These are phyloP conservation scores for Papiliotrema laurentii DNA, from an alignment of 1,284 basidiomycete genomes.

Conservation along the genomic window DNA sequence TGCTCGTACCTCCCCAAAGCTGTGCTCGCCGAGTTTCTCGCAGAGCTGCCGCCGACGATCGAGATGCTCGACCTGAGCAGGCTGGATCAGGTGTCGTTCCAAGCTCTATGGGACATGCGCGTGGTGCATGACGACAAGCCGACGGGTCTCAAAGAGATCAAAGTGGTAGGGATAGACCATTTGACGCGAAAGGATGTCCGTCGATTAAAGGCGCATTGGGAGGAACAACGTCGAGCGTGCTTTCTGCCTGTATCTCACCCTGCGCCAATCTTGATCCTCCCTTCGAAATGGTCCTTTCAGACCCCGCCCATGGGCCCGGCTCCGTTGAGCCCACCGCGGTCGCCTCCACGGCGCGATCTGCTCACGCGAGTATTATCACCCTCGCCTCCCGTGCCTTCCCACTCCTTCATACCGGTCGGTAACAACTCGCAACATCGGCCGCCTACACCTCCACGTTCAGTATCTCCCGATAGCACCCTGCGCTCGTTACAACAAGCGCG, in stretches of 20 bases:
- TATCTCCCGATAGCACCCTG: neutral
- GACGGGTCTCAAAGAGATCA: constrained; percentile 24
- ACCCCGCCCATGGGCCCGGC: neutral
- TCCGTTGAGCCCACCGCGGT: constrained; percentile 1
- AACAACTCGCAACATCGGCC: neutral
- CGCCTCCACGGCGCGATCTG: neutral
- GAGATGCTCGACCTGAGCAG: constrained; percentile 23
- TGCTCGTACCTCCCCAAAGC: constrained; percentile 16
- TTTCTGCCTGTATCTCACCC: neutral
- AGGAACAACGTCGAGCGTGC: constrained; percentile 20
- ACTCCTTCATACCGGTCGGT: neutral
- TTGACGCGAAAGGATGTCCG: constrained; percentile 34
- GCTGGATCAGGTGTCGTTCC: constrained; percentile 23
- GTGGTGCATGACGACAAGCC: constrained; percentile 11
- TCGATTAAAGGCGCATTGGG: constrained; percentile 30
- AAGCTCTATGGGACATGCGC: constrained; percentile 16
- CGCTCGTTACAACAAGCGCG: neutral
- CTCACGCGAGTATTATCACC: neutral
- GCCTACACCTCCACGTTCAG: neutral
- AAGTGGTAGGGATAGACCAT: constrained; percentile 37
- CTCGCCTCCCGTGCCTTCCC: neutral
- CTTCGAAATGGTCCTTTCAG: neutral
- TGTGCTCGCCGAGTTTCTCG: constrained; percentile 16
- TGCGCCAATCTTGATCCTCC: neutral
- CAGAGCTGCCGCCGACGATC: constrained; percentile 17